Evolutionary conservation across 495 filamentous ascomycete species (phyloP), one percentile per base, ranked within the genome.

Genomic region (Neurospora sp.): DNA sequence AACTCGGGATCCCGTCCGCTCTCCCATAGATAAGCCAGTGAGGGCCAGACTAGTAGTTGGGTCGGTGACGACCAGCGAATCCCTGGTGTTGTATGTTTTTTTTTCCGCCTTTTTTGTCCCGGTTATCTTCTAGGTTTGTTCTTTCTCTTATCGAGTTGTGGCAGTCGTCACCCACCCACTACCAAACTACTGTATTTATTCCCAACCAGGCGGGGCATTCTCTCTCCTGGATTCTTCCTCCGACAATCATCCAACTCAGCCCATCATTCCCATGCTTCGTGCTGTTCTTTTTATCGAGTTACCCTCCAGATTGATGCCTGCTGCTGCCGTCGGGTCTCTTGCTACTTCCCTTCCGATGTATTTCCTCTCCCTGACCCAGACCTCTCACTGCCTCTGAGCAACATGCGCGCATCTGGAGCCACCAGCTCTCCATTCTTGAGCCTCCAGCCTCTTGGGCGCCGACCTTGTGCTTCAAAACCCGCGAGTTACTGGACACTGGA

Each of bases 1-100:
- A 80, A 81, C 76, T 81, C 82, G 83, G 83, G 79, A 83, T 83
- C 84, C 84, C 83, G 84, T 86, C 82, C 81, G 84, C 81, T 86
- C 84, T 83, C 78, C 83, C 83, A 78, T 84, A 82, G 80, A 80
- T 78, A 82, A 83, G 78, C 79, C 70, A 74, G 72, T 75, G 69
- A 75, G 46, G 41, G 74, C 73, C 69, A 71, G 80, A 83, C 77
- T 77, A 84, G 83, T 83, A 84, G 80, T 85, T 81, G 79, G 81
- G 83, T 85, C 78, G 84, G 82, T 85, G 84, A 85, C 81, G 79
- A 86, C 72, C 71, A 76, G 77, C 70, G 77, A 77, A 75, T 78
- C 70, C 75, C 73, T 70, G 77, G 77, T 74, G 77, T 77, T 78
- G 77, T 75, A 78, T 77, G 70, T 77, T 69, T 73, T 72, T 71